phyloP scores from a whole-genome alignment of 768 basidiomycete genomes.

The Phylloporus arenicola region DNA sequence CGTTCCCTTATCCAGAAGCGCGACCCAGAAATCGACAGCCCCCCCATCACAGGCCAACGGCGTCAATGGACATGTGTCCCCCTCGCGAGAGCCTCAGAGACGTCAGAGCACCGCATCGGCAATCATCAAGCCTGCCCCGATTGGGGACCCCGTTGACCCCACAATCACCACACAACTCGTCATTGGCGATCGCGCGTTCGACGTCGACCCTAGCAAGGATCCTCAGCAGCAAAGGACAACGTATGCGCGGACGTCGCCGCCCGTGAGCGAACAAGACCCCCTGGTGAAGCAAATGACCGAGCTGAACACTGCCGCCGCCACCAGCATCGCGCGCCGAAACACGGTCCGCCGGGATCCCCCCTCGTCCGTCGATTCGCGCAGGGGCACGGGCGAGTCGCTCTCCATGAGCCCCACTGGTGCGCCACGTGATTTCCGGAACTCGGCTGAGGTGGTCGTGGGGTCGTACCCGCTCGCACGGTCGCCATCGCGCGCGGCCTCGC shows the following conservation, averaged over 20 bases:
- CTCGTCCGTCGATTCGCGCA: constrained; percentile 22
- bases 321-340: constrained; percentile 11
- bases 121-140: constrained; percentile 30
- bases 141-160: constrained; percentile 56
- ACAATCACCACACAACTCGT: constrained; percentile 54
- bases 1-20: constrained; percentile 25
- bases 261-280: constrained; percentile 50
- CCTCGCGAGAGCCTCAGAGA: constrained; percentile 20
- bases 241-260: constrained; percentile 22
- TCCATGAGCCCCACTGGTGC: constrained; percentile 8
- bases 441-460: constrained; percentile 77
- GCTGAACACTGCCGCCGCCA: constrained; percentile 31
- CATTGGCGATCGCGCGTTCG: constrained; percentile 63
- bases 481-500: constrained; percentile 67
- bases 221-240: constrained; percentile 43
- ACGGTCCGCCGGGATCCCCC: constrained; percentile 25
- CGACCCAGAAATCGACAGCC: constrained; percentile 26
- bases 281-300: constrained; percentile 63
- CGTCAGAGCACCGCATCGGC: constrained; percentile 23
- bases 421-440: constrained; percentile 62
- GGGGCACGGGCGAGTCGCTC: constrained; percentile 22
- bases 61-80: constrained; percentile 28
- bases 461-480: constrained; percentile 49
- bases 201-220: constrained; percentile 58
- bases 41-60: constrained; percentile 30